Evolutionary conservation across 2,329 filamentous ascomycete species (phyloP), one percentile per base, ranked within the genome.

Genomic region (Scedosporium aurantiacum): DNA sequence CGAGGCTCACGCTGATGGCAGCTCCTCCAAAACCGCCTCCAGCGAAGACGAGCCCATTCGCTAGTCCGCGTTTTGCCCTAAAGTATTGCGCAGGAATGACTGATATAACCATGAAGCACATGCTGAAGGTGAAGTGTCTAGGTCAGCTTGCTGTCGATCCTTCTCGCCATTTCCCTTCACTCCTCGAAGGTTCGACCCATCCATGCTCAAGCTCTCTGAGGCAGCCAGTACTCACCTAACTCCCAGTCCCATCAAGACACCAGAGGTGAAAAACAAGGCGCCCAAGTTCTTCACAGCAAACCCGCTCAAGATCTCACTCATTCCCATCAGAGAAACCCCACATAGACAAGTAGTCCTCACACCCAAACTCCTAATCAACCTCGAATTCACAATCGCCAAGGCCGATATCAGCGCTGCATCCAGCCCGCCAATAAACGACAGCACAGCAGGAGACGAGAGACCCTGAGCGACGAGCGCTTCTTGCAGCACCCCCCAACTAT

Each of bases 401-500:
- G 78, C 73, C 0, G 79, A 79, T 40, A 82, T 78, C 61, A 78
- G 74, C 0, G 80, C 76, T 1, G 79, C 72, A 7, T 76, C 73
- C 12, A 86, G 66, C 0, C 79, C 81, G 1, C 83, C 83, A 2
- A 86, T 79, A 64, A 85, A 87, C 1, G 82, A 79, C 23, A 87
- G 72, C 0, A 79, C 82, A 0, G 78, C 78, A 0, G 82, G 74
- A 0, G 75, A 75, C 0, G 76, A 75, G 1, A 84, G 70, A 0
- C 74, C 73, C 8, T 77, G 70, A 40, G 78, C 70, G 2, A 84
- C 77, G 1, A 87, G 74, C 0, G 78, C 82, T 3, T 76, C 75
- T 69, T 87, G 84, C 56, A 86, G 72, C 0, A 87, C 76, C 25
- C 83, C 84, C 82, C 83, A 87, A 64, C 76, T 77, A 66, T 83